Conservation (phyloP, 2,329 filamentous ascomycete species). For the Sarocladium strictum region DNA sequence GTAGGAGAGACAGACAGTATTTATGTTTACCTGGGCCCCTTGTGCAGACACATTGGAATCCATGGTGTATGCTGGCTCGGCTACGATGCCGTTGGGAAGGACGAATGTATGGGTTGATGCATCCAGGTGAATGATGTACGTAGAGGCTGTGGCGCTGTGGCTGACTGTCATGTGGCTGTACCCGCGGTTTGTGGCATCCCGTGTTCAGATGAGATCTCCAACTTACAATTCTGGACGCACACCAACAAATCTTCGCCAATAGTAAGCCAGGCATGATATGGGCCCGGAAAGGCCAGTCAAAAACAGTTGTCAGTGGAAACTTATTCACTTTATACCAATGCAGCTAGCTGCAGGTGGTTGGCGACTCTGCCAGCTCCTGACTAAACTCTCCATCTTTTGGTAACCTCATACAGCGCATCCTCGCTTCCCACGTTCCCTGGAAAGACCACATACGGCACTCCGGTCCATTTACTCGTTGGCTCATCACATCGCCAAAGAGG, state of each 20-base stretch:
- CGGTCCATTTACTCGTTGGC: constrained; percentile 36
- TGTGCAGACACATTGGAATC: background rate
- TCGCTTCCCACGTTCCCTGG: constrained; percentile 48
- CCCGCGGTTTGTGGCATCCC: background rate
- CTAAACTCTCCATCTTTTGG: constrained; percentile 16
- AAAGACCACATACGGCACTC: constrained; percentile 49
- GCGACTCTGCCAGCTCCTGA: too few relatives aligned
- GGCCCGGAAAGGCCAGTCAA: too few relatives aligned
- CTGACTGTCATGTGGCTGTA: background rate
- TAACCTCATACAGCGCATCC: constrained; percentile 36
- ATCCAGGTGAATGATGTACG: background rate
- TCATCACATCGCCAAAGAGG: constrained; percentile 55
- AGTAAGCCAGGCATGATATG: too few relatives aligned
- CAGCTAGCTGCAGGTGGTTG: too few relatives aligned
- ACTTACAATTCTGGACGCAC: too few relatives aligned
- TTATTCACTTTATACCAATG: too few relatives aligned
- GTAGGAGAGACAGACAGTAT: background rate
- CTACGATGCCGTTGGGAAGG: background rate
- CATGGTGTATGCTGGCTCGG: background rate
- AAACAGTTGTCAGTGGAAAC: too few relatives aligned
- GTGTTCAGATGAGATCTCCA: too few relatives aligned
- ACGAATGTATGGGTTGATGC: background rate
- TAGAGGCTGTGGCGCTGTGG: background rate
- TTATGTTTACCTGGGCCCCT: background rate
- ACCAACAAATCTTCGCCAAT: too few relatives aligned